Evolutionary conservation across 2,329 filamentous ascomycete genomes (phyloP), one percentile per base, ranked within the genome.

Genomic region (Plectosphaerella plurivora): DNA sequence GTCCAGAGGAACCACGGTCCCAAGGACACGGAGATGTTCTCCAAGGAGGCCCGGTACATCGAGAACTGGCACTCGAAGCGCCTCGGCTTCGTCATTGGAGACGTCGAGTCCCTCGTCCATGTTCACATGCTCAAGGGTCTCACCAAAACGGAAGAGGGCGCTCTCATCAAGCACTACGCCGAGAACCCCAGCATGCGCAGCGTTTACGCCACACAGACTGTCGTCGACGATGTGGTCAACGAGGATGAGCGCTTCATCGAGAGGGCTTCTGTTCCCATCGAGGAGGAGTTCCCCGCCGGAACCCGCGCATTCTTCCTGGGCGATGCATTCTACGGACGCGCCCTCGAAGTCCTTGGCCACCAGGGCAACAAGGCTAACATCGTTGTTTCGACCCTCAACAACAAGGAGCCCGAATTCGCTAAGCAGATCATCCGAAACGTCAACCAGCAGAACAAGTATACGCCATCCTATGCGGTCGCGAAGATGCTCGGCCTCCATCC

Each of bases 61-160:
- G 93, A 97, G 68, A 87, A 81, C 50, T 86, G 83, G 64, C 97
- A 99, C 72, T 93, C 88, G 72, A 96, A 94, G 72, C 85, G 92
- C 45, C 80, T 99, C 49, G 95, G 90, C 45, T 91, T 95, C 65
- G 81, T 92, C 49, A 91, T 92, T 56, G 91, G 93, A 42, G 75
- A 85, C 20, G 89, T 97, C 6, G 93, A 99, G 64, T 89, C 91
- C 22, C 77, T 97, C 60, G 84, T 97, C 28, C 88, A 96, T 57
- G 91, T 99, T 37, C 89, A 97, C 60, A 94, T 96, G 81, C 82
- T 99, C 51, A 96, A 90, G 68, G 94, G 95, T 20, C 77, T 99
- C 57, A 80, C 81, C 61, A 97, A 96, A 76, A 95, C 89, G 1
- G 91, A 97, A 55, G 87, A 93, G 36, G 94, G 94, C 45, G 89